A percentile compares a stretch with the other conserved stretches of the same genome.
These are phyloP conservation scores for Buxus sempervirens DNA, from an alignment of 164 flowering plant species.

Conservation along the genomic window DNA sequence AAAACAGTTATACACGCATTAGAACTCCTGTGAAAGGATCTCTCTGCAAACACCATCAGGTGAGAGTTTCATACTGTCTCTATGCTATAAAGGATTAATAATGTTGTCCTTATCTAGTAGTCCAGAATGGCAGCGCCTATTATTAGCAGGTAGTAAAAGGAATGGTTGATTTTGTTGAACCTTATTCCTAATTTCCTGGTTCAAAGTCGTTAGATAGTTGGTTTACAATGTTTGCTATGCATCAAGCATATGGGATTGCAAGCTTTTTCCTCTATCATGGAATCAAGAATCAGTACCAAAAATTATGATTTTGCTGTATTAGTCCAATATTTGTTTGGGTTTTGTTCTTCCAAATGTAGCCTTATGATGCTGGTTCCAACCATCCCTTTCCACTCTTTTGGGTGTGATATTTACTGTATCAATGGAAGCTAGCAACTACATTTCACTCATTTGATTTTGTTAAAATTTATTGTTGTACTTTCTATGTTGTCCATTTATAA, in stretches of 20 bases:
- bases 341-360: background rate
- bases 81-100: background rate
- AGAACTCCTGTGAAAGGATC: constrained; percentile 78
- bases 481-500: too few species aligned
- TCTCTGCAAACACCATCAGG: constrained; percentile 79
- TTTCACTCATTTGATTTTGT: too few species aligned
- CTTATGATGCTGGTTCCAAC: background rate
- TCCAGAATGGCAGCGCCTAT: background rate
- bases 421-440: background rate
- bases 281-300: background rate
- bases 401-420: background rate
- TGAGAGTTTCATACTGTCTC: constrained; percentile 18
- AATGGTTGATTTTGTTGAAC: background rate
- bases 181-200: background rate
- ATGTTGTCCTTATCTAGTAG: background rate
- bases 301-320: too few species aligned
- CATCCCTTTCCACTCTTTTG: background rate
- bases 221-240: background rate
- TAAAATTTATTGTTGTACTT: background rate
- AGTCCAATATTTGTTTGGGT: background rate
- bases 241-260: background rate
- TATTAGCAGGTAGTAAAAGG: background rate
- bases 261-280: background rate
- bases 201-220: background rate
- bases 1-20: constrained; percentile 58